phyloP scores from a whole-genome alignment of 805 yeast species.

The Teunomyces aglyptinius region DNA sequence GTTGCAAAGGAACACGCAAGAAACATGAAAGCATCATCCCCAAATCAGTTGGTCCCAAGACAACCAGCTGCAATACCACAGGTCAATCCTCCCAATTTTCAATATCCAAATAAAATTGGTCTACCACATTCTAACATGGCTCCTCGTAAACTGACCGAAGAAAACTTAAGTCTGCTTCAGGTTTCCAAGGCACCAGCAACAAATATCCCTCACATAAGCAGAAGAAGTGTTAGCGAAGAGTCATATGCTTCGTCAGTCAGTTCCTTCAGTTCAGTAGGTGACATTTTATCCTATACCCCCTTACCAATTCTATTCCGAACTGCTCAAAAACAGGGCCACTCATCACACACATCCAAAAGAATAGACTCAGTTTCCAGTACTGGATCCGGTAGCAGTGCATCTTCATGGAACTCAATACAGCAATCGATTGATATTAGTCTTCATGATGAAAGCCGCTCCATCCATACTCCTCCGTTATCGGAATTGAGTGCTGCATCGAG shows the following conservation, averaged over 20 bases:
- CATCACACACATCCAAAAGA: constrained; percentile 4
- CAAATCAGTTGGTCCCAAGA: neutral
- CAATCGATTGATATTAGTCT: constrained; percentile 19
- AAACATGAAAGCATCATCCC: neutral
- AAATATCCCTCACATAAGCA: constrained; percentile 10
- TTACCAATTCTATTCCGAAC: constrained; percentile 3
- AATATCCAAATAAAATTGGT: too few relatives aligned
- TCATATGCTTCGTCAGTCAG: constrained; percentile 38
- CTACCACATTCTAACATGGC: neutral
- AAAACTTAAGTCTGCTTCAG: neutral
- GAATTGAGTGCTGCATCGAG: neutral
- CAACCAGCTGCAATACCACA: too few relatives aligned
- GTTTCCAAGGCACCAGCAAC: neutral
- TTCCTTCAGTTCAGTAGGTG: constrained; percentile 36
- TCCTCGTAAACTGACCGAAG: neutral
- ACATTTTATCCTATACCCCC: constrained; percentile 19
- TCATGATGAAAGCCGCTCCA: neutral
- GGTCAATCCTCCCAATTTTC: too few relatives aligned
- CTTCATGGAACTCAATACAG: constrained; percentile 31
- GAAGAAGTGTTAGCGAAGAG: constrained; percentile 35
- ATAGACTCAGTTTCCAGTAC: constrained; percentile 6
- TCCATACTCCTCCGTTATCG: neutral
- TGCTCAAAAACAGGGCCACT: neutral
- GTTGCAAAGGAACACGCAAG: neutral
- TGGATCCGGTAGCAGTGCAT: constrained; percentile 7